These are phyloP conservation scores for Hypoxylon sp. DNA, from an alignment of 2,329 filamentous ascomycete genomes.

Conservation along the genomic window DNA sequence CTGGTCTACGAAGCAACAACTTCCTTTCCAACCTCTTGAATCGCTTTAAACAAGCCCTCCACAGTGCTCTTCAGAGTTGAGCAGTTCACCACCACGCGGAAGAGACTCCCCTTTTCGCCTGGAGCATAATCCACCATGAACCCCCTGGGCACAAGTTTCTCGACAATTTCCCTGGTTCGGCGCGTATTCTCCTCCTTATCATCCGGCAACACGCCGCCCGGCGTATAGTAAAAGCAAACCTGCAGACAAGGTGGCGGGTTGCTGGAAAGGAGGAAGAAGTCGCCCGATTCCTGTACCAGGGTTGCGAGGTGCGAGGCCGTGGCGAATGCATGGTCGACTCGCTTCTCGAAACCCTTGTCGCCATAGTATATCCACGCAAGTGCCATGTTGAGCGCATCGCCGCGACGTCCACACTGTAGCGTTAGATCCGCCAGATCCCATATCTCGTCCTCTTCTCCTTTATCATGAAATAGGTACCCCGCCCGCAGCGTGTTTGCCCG, in stretches of 20 bases:
- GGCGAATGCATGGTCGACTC: constrained; percentile 80
- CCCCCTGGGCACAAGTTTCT: constrained; percentile 64
- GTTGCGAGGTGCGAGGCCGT: constrained; percentile 78
- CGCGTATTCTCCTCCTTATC: constrained; percentile 63
- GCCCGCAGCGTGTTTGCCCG: constrained; percentile 87
- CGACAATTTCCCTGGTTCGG: constrained; percentile 65
- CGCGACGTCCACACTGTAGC: constrained; percentile 90
- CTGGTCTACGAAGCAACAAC: constrained; percentile 30
- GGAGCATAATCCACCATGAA: constrained; percentile 76
- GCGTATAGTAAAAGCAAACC: constrained; percentile 92
- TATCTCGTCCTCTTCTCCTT: constrained; percentile 62
- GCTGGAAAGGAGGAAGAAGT: constrained; percentile 80
- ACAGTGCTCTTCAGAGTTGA: constrained; percentile 68
- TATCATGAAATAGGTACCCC: constrained; percentile 84
- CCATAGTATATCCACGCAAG: constrained; percentile 94
- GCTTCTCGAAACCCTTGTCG: constrained; percentile 75
- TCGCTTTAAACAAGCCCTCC: constrained; percentile 53
- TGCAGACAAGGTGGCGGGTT: constrained; percentile 90
- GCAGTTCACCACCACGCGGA: constrained; percentile 72
- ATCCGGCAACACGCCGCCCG: constrained; percentile 64
- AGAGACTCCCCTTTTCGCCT: constrained; percentile 68
- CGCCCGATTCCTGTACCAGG: constrained; percentile 66
- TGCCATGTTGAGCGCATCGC: constrained; percentile 88
- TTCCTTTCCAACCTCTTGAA: constrained; percentile 50
- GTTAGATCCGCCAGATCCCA: constrained; percentile 95